A percentile compares a stretch with the other conserved stretches of the same genome.
These are phyloP conservation scores for Betula pendula DNA, from an alignment of 306 rosid genomes.

Conservation along the genomic window DNA sequence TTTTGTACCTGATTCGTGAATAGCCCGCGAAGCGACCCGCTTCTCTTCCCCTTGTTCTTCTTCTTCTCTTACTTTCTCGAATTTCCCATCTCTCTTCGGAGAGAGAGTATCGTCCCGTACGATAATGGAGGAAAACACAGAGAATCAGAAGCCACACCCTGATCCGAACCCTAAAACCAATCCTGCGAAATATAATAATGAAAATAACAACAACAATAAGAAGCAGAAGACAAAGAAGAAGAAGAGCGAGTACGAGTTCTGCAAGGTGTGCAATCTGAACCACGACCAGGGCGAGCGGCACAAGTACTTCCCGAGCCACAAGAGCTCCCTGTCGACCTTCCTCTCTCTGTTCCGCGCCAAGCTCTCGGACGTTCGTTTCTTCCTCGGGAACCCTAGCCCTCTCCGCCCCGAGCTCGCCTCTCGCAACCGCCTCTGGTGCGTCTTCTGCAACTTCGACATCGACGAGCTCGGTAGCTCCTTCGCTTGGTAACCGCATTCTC, in stretches of 20 bases:
- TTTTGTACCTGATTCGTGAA: background rate
- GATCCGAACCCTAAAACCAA: background rate
- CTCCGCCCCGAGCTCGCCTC: slow-evolving; percentile 56
- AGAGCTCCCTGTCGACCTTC: slow-evolving; percentile 65
- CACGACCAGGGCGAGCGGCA: slow-evolving; percentile 81
- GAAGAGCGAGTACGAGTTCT: slow-evolving; percentile 65
- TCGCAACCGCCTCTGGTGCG: slow-evolving; percentile 76
- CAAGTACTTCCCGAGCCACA: slow-evolving; percentile 85
- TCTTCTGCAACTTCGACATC: slow-evolving; percentile 66
- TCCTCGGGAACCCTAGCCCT: slow-evolving; percentile 54
- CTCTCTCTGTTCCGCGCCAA: slow-evolving; percentile 70
- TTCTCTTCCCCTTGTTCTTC: background rate
- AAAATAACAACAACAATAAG: background rate
- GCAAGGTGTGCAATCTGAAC: slow-evolving; percentile 73
- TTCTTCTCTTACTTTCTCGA: background rate
- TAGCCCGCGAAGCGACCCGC: background rate
- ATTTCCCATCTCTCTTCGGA: background rate
- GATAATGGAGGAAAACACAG: slow-evolving; percentile 32
- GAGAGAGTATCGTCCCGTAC: slow-evolving; percentile 1
- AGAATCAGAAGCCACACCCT: slow-evolving; percentile 28
- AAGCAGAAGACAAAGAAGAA: slow-evolving; percentile 30
- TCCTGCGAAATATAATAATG: background rate
- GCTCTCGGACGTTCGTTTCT: slow-evolving; percentile 59
- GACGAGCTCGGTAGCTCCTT: slow-evolving; percentile 61
- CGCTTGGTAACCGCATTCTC: slow-evolving; percentile 47